A percentile compares a stretch with the other conserved stretches of the same genome.
Evolutionary conservation across 768 basidiomycete genomes (phyloP).

Genomic region (Lactarius indigo): DNA sequence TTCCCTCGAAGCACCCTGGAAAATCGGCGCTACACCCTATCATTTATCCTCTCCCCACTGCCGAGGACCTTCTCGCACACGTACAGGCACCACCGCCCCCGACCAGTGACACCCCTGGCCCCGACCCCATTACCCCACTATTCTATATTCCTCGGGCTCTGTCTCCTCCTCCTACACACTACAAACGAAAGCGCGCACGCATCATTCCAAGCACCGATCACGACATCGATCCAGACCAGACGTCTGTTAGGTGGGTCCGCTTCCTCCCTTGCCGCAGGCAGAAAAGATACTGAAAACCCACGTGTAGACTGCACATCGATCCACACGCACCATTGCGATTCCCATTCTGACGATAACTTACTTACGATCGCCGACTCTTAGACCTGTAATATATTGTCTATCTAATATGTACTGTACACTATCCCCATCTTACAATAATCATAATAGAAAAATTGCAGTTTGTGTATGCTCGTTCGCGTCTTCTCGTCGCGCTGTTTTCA

Average conservation of each 20-base stretch:
- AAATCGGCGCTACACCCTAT: conserved; percentile 6
- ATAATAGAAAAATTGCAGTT: not conserved
- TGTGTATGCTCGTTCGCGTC: not conserved
- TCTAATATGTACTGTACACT: conserved; percentile 5
- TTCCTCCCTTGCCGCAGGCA: not conserved
- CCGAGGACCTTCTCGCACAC: conserved; percentile 14
- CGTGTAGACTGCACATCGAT: conserved; percentile 3
- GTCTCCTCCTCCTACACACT: conserved; percentile 18
- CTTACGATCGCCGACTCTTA: not conserved
- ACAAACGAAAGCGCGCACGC: conserved; percentile 19
- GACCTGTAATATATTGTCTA: conserved; percentile 13
- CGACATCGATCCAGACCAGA: conserved; percentile 7
- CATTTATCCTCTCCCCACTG: conserved; percentile 18
- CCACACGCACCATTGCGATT: conserved; percentile 3
- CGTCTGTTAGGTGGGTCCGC: conserved; percentile 15
- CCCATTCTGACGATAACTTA: conserved; percentile 15
- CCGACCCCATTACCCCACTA: not conserved
- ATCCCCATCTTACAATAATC: conserved; percentile 5
- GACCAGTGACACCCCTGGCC: not conserved
- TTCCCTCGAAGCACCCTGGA: not conserved
- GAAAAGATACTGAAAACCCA: not conserved
- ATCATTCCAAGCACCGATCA: conserved; percentile 12
- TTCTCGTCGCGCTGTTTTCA: not conserved
- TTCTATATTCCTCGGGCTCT: not conserved
- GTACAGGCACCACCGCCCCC: not conserved